Conservation (phyloP, 208 protist species). For the Lotmaria passim region DNA sequence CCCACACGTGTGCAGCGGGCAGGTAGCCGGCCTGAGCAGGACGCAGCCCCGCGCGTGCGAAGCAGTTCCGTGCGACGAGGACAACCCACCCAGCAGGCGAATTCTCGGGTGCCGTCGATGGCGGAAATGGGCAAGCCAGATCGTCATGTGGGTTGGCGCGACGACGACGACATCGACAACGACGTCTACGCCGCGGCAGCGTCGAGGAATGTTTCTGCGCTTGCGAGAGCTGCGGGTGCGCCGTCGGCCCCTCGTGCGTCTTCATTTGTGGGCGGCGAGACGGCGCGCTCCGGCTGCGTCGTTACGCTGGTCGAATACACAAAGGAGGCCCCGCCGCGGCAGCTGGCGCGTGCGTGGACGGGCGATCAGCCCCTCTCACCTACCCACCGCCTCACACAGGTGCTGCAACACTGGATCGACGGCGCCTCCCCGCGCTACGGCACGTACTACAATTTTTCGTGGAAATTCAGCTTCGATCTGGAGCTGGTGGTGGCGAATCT, state of each 20-base stretch:
- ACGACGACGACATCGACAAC: conserved; percentile 15
- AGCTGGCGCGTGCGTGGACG: conserved; percentile 27
- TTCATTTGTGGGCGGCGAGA: neutral
- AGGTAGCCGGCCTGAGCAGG: neutral
- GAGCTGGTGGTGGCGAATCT: conserved; percentile 74
- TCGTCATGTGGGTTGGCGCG: conserved; percentile 35
- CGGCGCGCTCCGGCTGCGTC: conserved; percentile 28
- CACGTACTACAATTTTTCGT: conserved; percentile 67
- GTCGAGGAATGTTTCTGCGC: neutral
- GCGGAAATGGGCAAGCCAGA: neutral
- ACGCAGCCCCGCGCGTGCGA: neutral
- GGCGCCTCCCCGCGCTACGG: conserved; percentile 34
- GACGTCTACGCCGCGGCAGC: neutral
- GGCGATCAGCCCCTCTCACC: conserved; percentile 14
- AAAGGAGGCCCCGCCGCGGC: conserved; percentile 24
- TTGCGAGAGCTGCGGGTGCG: neutral
- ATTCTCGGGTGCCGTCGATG: neutral
- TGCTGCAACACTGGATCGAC: conserved; percentile 37
- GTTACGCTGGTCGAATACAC: conserved; percentile 32
- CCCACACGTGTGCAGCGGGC: neutral
- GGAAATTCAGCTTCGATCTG: conserved; percentile 81
- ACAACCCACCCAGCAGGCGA: neutral
- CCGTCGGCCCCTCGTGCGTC: neutral
- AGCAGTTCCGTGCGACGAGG: neutral
- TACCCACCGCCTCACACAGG: conserved; percentile 34